phyloP scores from a whole-genome alignment of 202 grass and related monocot species.

The Panicum hallii region DNA sequence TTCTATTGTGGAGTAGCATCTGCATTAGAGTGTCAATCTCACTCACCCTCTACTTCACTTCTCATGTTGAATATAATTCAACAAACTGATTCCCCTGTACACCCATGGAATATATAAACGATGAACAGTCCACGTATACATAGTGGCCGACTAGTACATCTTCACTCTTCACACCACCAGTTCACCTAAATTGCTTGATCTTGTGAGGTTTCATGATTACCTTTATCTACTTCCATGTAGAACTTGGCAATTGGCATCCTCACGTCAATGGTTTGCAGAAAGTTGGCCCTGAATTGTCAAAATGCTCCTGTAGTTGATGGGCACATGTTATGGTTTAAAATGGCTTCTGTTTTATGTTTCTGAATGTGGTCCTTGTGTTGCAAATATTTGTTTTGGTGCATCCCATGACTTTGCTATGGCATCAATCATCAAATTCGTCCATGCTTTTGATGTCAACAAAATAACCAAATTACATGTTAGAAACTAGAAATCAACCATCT shows the following conservation, averaged over 20 bases:
- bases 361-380: not conserved
- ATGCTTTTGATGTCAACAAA: no score
- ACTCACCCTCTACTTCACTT: not conserved
- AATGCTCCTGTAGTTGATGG: not conserved
- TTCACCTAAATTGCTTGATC: conserved; percentile 23
- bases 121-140: no score
- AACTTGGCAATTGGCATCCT: not conserved
- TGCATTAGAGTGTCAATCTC: not conserved
- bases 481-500: no score
- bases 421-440: not conserved
- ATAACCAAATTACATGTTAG: no score
- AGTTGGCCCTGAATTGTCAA: not conserved
- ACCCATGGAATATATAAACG: no score
- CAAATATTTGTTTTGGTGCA: not conserved
- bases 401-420: not conserved
- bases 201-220: not conserved
- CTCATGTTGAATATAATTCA: not conserved
- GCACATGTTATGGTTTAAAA: not conserved
- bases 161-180: not conserved
- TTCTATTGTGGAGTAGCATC: not conserved
- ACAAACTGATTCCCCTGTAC: not conserved
- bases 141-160: not conserved
- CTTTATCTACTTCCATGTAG: conserved; percentile 19
- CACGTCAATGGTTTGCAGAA: conserved; percentile 8
- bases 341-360: conserved; percentile 2